A percentile compares a stretch with the other conserved stretches of the same genome.
phyloP scores from a whole-genome alignment of 192 early-diverging fungal species.

The Mortierella antarctica region DNA sequence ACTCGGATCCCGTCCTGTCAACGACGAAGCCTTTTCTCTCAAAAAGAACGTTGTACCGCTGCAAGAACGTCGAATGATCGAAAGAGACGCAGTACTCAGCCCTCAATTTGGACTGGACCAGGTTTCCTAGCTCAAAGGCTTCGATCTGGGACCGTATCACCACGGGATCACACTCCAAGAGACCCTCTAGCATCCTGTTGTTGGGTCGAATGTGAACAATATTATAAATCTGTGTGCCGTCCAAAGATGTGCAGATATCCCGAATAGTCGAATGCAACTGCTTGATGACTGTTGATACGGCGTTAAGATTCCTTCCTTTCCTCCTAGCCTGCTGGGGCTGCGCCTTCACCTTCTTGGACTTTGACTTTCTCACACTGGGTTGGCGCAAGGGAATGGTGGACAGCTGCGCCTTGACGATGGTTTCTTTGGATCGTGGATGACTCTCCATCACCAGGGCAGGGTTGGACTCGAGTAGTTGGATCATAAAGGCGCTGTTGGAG shows the following conservation, averaged over 20 bases:
- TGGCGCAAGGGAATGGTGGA: slow-evolving; percentile 78
- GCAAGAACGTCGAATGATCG: slow-evolving; percentile 78
- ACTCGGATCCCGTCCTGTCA: neutral
- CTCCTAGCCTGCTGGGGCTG: slow-evolving; percentile 27
- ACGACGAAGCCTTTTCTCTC: slow-evolving; percentile 18
- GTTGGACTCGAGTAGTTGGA: slow-evolving; percentile 76
- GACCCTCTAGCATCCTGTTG: slow-evolving; percentile 52
- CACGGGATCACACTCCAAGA: slow-evolving; percentile 47
- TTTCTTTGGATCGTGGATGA: slow-evolving; percentile 76
- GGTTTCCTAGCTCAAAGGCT: slow-evolving; percentile 15
- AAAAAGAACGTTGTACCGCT: slow-evolving; percentile 75
- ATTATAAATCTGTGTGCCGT: slow-evolving; percentile 83
- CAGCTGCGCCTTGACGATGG: slow-evolving; percentile 82
- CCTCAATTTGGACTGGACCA: slow-evolving; percentile 29
- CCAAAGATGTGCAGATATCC: slow-evolving; percentile 83
- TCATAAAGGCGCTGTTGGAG: slow-evolving; percentile 78
- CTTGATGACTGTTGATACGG: slow-evolving; percentile 64
- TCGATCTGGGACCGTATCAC: slow-evolving; percentile 44
- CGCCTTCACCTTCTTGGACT: slow-evolving; percentile 25
- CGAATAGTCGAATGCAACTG: slow-evolving; percentile 75
- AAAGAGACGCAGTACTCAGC: slow-evolving; percentile 72
- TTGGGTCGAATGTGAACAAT: slow-evolving; percentile 87
- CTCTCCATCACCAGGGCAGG: slow-evolving; percentile 76
- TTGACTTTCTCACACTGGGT: slow-evolving; percentile 71
- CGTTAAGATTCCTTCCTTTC: slow-evolving; percentile 45